Conservation (phyloP, 441 rosid genomes). For the Syzygium syzygioides region DNA sequence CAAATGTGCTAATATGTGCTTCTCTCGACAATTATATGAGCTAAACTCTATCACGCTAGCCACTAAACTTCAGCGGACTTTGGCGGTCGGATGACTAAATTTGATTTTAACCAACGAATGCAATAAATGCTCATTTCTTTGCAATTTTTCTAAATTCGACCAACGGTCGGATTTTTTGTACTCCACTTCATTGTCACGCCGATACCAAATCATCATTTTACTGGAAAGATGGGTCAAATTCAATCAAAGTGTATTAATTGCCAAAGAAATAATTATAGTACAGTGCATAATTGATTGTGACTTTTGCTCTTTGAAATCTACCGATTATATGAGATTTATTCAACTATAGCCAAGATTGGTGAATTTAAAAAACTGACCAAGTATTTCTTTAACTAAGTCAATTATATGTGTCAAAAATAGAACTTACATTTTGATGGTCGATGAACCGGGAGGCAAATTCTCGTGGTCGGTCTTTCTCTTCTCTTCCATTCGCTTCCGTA, state of each 20-base stretch:
- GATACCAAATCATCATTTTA: neutral
- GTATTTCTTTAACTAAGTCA: too few relatives aligned
- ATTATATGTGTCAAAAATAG: neutral
- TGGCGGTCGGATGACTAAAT: too few relatives aligned
- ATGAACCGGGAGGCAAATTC: slow-evolving; percentile 26
- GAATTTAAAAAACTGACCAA: too few relatives aligned
- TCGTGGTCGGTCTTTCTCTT: neutral
- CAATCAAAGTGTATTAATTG: neutral
- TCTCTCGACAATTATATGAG: neutral
- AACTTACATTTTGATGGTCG: neutral
- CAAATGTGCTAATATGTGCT: neutral
- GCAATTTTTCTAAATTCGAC: neutral
- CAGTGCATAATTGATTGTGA: too few relatives aligned
- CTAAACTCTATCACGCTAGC: too few relatives aligned
- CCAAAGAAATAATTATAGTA: neutral
- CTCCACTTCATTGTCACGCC: neutral
- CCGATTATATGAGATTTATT: too few relatives aligned
- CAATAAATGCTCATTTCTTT: too few relatives aligned
- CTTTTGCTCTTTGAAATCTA: too few relatives aligned
- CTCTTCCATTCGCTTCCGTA: slow-evolving; percentile 15
- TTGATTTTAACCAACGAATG: too few relatives aligned
- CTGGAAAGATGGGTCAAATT: too few relatives aligned
- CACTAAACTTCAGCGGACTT: too few relatives aligned
- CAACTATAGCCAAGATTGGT: too few relatives aligned
- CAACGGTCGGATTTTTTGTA: neutral